Conservation (phyloP, 164 flowering plant genomes). For the Dillenia suffruticosa region DNA sequence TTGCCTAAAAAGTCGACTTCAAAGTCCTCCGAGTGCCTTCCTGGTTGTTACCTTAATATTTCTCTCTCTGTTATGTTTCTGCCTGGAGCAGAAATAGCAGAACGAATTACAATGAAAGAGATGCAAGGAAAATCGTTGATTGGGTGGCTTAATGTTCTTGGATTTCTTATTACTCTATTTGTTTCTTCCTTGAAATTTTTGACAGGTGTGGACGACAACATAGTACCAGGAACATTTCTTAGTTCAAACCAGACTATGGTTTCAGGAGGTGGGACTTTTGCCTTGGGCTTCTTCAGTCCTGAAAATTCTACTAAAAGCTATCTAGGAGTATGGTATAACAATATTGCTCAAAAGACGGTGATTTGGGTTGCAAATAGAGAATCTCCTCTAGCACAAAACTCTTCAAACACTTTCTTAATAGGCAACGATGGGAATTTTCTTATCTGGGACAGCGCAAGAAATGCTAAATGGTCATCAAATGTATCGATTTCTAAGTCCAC, state of each 20-base stretch:
- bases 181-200: no score
- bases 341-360: neutral
- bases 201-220: no score
- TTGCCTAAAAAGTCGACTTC: no score
- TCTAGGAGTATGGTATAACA: neutral
- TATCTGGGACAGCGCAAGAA: neutral
- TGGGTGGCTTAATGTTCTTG: no score
- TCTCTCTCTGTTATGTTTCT: no score
- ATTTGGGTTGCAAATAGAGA: slow-evolving; percentile 3
- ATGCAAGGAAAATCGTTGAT: no score
- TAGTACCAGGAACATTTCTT: neutral
- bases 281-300: slow-evolving; percentile 1
- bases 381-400: neutral
- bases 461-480: neutral
- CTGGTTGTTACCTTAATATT: no score
- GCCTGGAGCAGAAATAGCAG: no score
- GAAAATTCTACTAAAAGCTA: neutral
- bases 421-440: neutral
- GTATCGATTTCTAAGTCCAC: no score
- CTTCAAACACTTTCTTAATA: neutral
- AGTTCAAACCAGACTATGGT: neutral
- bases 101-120: no score
- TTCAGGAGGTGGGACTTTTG: neutral
- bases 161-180: no score
- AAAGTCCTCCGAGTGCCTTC: no score